Percentiles rank a stretch among this genome's conserved stretches.
phyloP scores from a whole-genome alignment of 208 protist genomes.

The Leishmania guyanensis region DNA sequence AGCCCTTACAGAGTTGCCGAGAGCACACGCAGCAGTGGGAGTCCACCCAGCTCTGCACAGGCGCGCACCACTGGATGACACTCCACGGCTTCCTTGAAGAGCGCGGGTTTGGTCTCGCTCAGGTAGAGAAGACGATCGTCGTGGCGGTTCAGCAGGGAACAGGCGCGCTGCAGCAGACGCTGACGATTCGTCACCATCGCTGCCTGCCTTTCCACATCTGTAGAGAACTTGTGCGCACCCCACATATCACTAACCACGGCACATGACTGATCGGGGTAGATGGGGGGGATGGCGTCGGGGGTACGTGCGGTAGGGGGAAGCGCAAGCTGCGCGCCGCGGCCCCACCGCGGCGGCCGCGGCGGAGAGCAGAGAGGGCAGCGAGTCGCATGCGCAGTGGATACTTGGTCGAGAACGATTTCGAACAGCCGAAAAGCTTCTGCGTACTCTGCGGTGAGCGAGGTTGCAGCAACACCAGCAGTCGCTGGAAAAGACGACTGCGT shows the following conservation, averaged over 20 bases:
- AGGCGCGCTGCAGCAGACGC: background rate
- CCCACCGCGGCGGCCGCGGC: slow-evolving; percentile 10
- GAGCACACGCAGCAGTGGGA: slow-evolving; percentile 19
- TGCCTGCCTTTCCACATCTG: background rate
- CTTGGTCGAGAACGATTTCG: background rate
- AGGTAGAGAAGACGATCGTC: slow-evolving; percentile 14
- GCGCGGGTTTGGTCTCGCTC: slow-evolving; percentile 9
- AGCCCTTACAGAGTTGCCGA: slow-evolving; percentile 2
- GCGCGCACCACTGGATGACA: slow-evolving; percentile 10
- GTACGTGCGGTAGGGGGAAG: background rate
- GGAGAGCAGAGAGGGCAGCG: slow-evolving; percentile 25
- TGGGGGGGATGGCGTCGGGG: background rate
- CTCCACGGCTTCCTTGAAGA: background rate
- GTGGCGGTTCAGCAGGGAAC: slow-evolving; percentile 6
- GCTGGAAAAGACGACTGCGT: background rate
- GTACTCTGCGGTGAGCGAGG: background rate
- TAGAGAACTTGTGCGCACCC: background rate
- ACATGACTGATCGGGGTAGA: background rate
- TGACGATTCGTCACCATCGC: background rate
- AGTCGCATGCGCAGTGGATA: background rate
- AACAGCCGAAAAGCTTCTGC: slow-evolving; percentile 7
- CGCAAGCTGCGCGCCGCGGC: background rate
- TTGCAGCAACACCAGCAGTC: background rate
- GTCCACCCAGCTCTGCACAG: slow-evolving; percentile 20
- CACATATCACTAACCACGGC: background rate